Evolutionary conservation across 306 rosid species (phyloP), one percentile per base, ranked within the genome.

Genomic region (Amphicarpaea edgeworthii): DNA sequence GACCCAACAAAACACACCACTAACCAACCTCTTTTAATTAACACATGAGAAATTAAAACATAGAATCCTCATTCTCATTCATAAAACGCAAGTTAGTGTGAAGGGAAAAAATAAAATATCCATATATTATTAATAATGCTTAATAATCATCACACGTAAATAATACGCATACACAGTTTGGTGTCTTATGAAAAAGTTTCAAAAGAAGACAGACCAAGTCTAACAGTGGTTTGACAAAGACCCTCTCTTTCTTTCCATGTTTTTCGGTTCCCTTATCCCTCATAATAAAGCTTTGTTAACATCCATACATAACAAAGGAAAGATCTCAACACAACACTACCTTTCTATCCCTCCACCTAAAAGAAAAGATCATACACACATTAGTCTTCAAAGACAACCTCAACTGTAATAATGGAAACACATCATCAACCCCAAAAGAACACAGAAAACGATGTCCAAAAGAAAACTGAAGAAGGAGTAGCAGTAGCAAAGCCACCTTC

Each of bases 401-500:
- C 70, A 45, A 72, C 67, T 41, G 78, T 83, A 61, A 64, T 64
- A 64, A 94, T 94, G 97, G 98, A 89, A 73, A 72, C 82, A 76
- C 84, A 81, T 73, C 84, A 81, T 71, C 60, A 70, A 76, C 78
- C 38, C 23, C 86, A 72, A 38, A 86, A 65, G 38, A 54, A 65
- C 77, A 76, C 81, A 83, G 87, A 81, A 70, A 81, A 72, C 59
- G 71, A 77, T 69, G 79, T 70, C 65, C 77, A 43, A 53, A 81
- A 75, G 24, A 42, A 69, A 42, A 75, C 21, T 61, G 81, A 61
- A 68, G 65, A 34, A 55, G 78, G 69, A 64, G 54, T 79, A 28
- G 54, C 77, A 28, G 16, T 68, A 28, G 16, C 72, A 45, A 75
- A 75, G 43, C 81, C 77, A 50, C 62, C 68, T 23, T 77, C 93